Percentiles rank a stretch among this genome's conserved stretches.
These are phyloP conservation scores for Pulveroboletus sp. DNA, from an alignment of 768 basidiomycete species.

Conservation along the genomic window DNA sequence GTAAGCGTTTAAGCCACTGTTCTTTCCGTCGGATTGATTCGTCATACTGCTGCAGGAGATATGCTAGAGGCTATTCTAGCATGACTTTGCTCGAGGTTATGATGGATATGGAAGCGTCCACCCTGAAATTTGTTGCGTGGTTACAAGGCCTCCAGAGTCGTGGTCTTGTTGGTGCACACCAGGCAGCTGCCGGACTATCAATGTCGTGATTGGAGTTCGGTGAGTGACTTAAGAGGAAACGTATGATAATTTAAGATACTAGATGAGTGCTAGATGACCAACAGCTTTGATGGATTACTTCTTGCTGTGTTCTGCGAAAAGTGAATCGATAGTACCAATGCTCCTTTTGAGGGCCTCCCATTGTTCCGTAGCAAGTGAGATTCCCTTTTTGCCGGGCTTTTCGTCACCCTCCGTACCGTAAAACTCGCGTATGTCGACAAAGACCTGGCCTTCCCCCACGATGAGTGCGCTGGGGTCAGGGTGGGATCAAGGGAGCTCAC, in stretches of 20 bases:
- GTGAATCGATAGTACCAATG: conserved; percentile 46
- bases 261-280: conserved; percentile 1
- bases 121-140: conserved; percentile 61
- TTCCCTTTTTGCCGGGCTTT: conserved; percentile 83
- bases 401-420: conserved; percentile 57
- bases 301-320: conserved; percentile 37
- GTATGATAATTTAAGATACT: not conserved
- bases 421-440: conserved; percentile 76
- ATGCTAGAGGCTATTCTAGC: conserved; percentile 48
- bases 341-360: conserved; percentile 56
- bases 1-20: conserved; percentile 51
- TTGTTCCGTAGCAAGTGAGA: conserved; percentile 64
- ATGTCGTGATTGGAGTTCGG: conserved; percentile 9
- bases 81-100: conserved; percentile 54
- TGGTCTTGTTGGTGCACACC: conserved; percentile 64
- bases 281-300: conserved; percentile 5
- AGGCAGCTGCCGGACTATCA: conserved; percentile 69
- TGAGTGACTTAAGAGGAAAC: not conserved
- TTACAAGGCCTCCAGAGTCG: conserved; percentile 53
- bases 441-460: conserved; percentile 39
- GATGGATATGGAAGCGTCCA: conserved; percentile 62
- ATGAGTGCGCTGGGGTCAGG: conserved; percentile 28
- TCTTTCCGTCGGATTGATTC: not conserved
- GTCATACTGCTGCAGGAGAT: conserved; percentile 47
- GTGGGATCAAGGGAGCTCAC: conserved; percentile 16